These are phyloP conservation scores for Globomyces sp. DNA, from an alignment of 371 early-diverging fungal genomes.

Conservation along the genomic window DNA sequence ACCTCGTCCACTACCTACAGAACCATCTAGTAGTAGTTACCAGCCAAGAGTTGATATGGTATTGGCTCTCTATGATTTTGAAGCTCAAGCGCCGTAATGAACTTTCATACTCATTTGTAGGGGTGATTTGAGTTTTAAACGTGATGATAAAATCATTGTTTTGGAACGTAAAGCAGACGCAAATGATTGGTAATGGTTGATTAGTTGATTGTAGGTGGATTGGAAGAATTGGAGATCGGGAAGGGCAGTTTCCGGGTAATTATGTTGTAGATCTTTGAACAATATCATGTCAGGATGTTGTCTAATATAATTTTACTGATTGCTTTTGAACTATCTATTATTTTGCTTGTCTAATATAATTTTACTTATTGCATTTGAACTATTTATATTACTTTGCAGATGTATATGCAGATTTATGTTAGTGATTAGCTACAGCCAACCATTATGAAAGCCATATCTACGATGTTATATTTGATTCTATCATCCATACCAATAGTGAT, in stretches of 20 bases:
- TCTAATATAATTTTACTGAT: too few relatives aligned
- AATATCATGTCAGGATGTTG: not conserved
- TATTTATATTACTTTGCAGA: too few relatives aligned
- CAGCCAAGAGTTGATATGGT: constrained; percentile 22
- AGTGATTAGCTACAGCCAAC: too few relatives aligned
- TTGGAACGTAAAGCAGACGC: constrained; percentile 26
- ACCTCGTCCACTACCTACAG: too few relatives aligned
- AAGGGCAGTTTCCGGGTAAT: constrained; percentile 46
- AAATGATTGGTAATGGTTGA: constrained; percentile 35
- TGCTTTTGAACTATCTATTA: too few relatives aligned
- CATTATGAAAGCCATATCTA: too few relatives aligned
- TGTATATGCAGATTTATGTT: too few relatives aligned
- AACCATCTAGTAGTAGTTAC: not conserved
- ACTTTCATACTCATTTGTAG: too few relatives aligned
- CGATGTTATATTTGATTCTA: too few relatives aligned
- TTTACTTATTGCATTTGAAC: too few relatives aligned
- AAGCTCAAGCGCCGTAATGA: constrained; percentile 29
- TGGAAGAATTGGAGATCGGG: constrained; percentile 30
- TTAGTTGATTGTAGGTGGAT: constrained; percentile 25
- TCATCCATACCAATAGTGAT: too few relatives aligned
- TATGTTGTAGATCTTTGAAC: constrained; percentile 30
- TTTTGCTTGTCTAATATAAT: too few relatives aligned
- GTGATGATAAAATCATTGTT: constrained; percentile 42
- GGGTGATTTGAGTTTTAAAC: constrained; percentile 45
- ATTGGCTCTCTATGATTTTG: constrained; percentile 49